phyloP scores from a whole-genome alignment of 805 yeast genomes.

The Starmerella vitae region DNA sequence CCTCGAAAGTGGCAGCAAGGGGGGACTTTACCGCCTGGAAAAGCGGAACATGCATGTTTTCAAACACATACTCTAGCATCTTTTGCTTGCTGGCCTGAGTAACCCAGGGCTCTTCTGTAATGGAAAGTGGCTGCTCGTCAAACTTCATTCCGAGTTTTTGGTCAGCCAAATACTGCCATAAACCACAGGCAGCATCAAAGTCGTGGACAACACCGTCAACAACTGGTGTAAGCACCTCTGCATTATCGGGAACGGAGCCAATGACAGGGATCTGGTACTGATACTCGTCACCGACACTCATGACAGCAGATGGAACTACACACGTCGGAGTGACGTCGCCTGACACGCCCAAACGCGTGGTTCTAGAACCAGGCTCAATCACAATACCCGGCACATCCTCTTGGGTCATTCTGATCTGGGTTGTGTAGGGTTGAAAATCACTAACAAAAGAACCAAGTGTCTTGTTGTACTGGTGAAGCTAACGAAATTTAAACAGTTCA shows the following conservation, averaged over 20 bases:
- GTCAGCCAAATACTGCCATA: slow-evolving; percentile 50
- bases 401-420: slow-evolving; percentile 12
- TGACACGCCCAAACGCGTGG: slow-evolving; percentile 77
- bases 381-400: slow-evolving; percentile 87
- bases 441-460: too few relatives aligned
- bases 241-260: slow-evolving; percentile 8
- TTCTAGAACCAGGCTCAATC: slow-evolving; percentile 75
- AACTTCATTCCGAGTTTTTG: slow-evolving; percentile 39
- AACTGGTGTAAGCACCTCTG: slow-evolving; percentile 22
- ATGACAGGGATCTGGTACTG: slow-evolving; percentile 14
- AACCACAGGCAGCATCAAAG: slow-evolving; percentile 74
- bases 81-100: slow-evolving; percentile 49
- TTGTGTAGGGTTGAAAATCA: too few relatives aligned
- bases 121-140: slow-evolving; percentile 59
- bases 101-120: slow-evolving; percentile 85
- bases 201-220: slow-evolving; percentile 33
- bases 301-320: slow-evolving; percentile 49
- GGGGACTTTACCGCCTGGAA: slow-evolving; percentile 69
- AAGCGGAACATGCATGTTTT: slow-evolving; percentile 62
- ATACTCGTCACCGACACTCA: slow-evolving; percentile 15
- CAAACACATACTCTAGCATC: slow-evolving; percentile 59
- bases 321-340: slow-evolving; percentile 80
- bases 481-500: too few relatives aligned
- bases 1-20: slow-evolving; percentile 75
- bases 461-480: too few relatives aligned